Percentiles rank a stretch among this genome's conserved stretches.
Evolutionary conservation across 2,329 filamentous ascomycete genomes (phyloP).

Genomic region (Verticillium longisporum): DNA sequence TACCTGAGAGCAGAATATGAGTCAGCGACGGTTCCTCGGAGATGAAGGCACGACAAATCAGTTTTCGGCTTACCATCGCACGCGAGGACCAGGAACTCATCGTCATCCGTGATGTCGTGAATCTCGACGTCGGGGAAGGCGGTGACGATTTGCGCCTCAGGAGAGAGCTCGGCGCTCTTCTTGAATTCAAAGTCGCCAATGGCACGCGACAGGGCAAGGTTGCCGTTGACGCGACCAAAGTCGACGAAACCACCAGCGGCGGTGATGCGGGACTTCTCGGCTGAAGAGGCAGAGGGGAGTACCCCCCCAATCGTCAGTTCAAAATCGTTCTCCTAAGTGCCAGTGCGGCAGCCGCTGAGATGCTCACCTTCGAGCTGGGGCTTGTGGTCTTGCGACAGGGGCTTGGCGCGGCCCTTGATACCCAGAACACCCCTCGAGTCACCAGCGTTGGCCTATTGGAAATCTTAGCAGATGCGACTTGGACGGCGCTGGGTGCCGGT

Average conservation of each 20-base stretch:
- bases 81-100: constrained; percentile 90
- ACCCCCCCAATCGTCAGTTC: not conserved
- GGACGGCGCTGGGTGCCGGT: not conserved
- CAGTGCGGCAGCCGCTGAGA: not conserved
- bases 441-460: constrained; percentile 82
- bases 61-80: constrained; percentile 67
- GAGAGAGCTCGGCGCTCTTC: constrained; percentile 92
- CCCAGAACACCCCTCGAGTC: constrained; percentile 93
- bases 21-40: constrained; percentile 1
- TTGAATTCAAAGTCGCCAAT: constrained; percentile 99
- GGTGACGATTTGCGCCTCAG: constrained; percentile 98
- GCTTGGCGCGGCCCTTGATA: constrained; percentile 95
- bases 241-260: constrained; percentile 97
- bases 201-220: constrained; percentile 89
- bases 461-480: constrained; percentile 5
- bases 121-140: constrained; percentile 91
- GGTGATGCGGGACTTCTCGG: constrained; percentile 91
- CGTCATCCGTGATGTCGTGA: constrained; percentile 85
- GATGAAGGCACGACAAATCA: not conserved
- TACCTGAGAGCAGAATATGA: constrained; percentile 53
- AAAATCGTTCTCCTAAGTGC: not conserved
- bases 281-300: constrained; percentile 37
- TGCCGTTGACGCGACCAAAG: constrained; percentile 97
- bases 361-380: constrained; percentile 87
- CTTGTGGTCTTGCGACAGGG: constrained; percentile 98